phyloP scores from a whole-genome alignment of 2,329 filamentous ascomycete genomes.

The Sarocladium strictum region DNA sequence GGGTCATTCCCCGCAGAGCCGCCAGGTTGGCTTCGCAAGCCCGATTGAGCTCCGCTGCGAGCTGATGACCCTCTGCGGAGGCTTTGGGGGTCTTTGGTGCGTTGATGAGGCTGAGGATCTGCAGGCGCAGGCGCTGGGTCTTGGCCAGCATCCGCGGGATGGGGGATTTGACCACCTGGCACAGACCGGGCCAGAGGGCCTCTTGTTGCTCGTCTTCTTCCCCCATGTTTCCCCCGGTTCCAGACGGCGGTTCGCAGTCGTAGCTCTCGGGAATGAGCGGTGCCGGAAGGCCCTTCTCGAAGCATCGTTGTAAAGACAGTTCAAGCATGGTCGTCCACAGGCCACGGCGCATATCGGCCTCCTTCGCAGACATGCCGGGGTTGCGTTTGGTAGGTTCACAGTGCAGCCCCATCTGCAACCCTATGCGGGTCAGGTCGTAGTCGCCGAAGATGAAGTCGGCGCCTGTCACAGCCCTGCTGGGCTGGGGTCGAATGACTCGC shows the following conservation, averaged over 20 bases:
- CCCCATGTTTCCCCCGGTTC: slow-evolving; percentile 8
- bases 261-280: slow-evolving; percentile 35
- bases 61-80: slow-evolving; percentile 11
- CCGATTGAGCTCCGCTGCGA: slow-evolving; percentile 10
- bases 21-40: slow-evolving; percentile 2
- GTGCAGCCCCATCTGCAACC: slow-evolving; percentile 46
- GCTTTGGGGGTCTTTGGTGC: slow-evolving; percentile 11
- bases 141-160: slow-evolving; percentile 9
- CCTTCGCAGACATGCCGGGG: slow-evolving; percentile 30
- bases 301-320: slow-evolving; percentile 35
- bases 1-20: background rate
- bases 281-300: slow-evolving; percentile 39
- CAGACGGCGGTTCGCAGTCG: slow-evolving; percentile 36
- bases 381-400: slow-evolving; percentile 37
- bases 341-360: slow-evolving; percentile 39
- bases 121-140: slow-evolving; percentile 14
- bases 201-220: slow-evolving; percentile 4
- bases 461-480: slow-evolving; percentile 1
- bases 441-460: slow-evolving; percentile 9
- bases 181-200: background rate
- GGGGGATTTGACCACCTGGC: background rate
- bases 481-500: slow-evolving; percentile 15
- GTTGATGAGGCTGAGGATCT: slow-evolving; percentile 12
- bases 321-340: slow-evolving; percentile 45
- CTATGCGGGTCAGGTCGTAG: slow-evolving; percentile 26